Conservation (phyloP, 352 stramenopile species). For the Phytopythium boreale region DNA sequence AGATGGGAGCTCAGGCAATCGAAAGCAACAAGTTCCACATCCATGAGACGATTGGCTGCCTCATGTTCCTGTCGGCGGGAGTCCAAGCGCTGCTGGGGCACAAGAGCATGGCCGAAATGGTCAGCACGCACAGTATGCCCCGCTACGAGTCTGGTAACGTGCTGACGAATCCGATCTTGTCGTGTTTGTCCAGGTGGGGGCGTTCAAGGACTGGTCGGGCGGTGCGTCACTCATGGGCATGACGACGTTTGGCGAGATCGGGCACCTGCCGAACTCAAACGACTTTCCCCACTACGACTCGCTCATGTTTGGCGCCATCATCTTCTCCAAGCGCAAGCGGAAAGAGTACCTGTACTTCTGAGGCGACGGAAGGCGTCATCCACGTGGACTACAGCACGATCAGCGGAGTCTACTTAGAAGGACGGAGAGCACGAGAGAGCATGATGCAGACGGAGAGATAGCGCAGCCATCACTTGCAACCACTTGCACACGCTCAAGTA, state of each 20-base stretch:
- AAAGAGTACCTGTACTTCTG: constrained; percentile 75
- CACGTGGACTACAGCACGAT: no score
- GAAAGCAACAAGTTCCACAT: constrained; percentile 82
- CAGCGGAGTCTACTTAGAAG: no score
- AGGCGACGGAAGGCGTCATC: background rate
- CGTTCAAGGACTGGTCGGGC: constrained; percentile 83
- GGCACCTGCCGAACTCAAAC: constrained; percentile 74
- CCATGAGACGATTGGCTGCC: constrained; percentile 74
- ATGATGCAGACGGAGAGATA: background rate
- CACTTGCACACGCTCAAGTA: background rate
- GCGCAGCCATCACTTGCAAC: background rate
- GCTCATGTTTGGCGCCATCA: constrained; percentile 88
- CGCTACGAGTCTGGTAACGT: no score
- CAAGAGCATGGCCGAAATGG: constrained; percentile 89
- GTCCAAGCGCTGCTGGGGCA: constrained; percentile 82
- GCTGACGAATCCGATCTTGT: constrained; percentile 2
- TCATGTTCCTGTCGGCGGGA: constrained; percentile 86
- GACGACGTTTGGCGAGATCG: constrained; percentile 87
- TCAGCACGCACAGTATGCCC: constrained; percentile 12
- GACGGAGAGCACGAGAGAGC: no score
- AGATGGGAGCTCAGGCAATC: constrained; percentile 77
- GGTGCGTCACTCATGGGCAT: constrained; percentile 82
- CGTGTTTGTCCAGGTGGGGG: constrained; percentile 49
- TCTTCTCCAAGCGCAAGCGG: constrained; percentile 83
- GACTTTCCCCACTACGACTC: constrained; percentile 86